A percentile compares a stretch with the other conserved stretches of the same genome.
phyloP scores from a whole-genome alignment of 768 basidiomycete genomes.

The Termitomyces bulborhizus region DNA sequence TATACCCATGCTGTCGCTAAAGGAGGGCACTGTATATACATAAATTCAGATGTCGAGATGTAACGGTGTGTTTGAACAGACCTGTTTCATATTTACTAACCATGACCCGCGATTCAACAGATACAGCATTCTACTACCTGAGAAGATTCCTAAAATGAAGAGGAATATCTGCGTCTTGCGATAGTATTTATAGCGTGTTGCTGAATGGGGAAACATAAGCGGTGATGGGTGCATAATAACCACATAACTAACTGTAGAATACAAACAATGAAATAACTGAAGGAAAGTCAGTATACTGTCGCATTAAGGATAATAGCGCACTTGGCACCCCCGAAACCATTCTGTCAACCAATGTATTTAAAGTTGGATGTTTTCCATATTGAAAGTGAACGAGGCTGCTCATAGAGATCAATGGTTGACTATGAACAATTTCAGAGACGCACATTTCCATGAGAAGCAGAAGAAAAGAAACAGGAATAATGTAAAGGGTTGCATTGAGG shows the following conservation, averaged over 20 bases:
- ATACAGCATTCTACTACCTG: conserved; percentile 66
- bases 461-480: conserved; percentile 72
- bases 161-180: conserved; percentile 49
- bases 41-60: neutral
- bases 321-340: conserved; percentile 69
- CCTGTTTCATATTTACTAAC: conserved; percentile 71
- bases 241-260: conserved; percentile 55
- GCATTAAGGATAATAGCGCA: conserved; percentile 29
- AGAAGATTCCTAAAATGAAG: conserved; percentile 49
- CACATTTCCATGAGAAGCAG: conserved; percentile 84
- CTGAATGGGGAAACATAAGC: conserved; percentile 25
- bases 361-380: conserved; percentile 56
- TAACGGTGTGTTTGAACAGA: conserved; percentile 17
- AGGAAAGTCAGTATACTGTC: neutral
- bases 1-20: conserved; percentile 78
- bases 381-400: conserved; percentile 71
- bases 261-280: conserved; percentile 70
- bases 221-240: neutral
- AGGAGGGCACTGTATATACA: conserved; percentile 55
- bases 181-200: conserved; percentile 56
- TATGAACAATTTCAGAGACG: conserved; percentile 21
- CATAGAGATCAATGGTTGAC: neutral
- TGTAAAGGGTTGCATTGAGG: conserved; percentile 55
- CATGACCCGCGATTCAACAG: conserved; percentile 65
- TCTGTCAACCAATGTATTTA: conserved; percentile 44